Conservation (phyloP, 2,329 filamentous ascomycete species). For the Colletotrichum gigasporum region DNA sequence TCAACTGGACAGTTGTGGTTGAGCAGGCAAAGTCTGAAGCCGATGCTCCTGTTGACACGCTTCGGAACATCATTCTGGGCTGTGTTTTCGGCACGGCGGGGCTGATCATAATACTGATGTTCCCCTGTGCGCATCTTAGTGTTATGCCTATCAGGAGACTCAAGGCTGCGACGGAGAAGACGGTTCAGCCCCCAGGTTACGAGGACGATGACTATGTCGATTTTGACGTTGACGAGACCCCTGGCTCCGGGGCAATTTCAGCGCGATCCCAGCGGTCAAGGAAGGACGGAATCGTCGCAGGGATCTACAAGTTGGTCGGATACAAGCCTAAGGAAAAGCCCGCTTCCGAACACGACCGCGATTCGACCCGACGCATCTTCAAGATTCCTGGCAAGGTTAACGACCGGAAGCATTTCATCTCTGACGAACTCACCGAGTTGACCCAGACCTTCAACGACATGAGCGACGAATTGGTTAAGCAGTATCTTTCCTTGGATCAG, state of each 20-base stretch:
- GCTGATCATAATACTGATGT: conserved; percentile 74
- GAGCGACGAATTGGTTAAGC: conserved; percentile 88
- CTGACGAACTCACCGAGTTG: conserved; percentile 86
- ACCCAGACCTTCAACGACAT: conserved; percentile 91
- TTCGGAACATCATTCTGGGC: conserved; percentile 83
- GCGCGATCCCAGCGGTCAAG: conserved; percentile 52
- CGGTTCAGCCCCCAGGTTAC: conserved; percentile 73
- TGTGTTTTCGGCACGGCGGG: conserved; percentile 88
- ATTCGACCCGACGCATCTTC: conserved; percentile 67
- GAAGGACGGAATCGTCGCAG: conserved; percentile 41
- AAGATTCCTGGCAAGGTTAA: conserved; percentile 87
- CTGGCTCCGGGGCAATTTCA: conserved; percentile 49
- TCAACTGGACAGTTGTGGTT: conserved; percentile 84
- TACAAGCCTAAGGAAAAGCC: conserved; percentile 35
- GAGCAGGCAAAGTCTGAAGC: conserved; percentile 81
- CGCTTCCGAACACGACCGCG: conserved; percentile 45
- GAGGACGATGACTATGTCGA: conserved; percentile 53
- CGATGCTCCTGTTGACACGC: conserved; percentile 75
- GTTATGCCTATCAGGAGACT: conserved; percentile 83
- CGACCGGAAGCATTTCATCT: conserved; percentile 77
- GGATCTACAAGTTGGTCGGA: conserved; percentile 30
- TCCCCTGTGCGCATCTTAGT: conserved; percentile 84
- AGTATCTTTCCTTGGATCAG: conserved; percentile 85
- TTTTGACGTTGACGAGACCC: conserved; percentile 55
- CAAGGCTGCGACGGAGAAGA: conserved; percentile 78